phyloP scores from a whole-genome alignment of 2,329 filamentous ascomycete genomes.

The Ophiocordyceps robertsii region DNA sequence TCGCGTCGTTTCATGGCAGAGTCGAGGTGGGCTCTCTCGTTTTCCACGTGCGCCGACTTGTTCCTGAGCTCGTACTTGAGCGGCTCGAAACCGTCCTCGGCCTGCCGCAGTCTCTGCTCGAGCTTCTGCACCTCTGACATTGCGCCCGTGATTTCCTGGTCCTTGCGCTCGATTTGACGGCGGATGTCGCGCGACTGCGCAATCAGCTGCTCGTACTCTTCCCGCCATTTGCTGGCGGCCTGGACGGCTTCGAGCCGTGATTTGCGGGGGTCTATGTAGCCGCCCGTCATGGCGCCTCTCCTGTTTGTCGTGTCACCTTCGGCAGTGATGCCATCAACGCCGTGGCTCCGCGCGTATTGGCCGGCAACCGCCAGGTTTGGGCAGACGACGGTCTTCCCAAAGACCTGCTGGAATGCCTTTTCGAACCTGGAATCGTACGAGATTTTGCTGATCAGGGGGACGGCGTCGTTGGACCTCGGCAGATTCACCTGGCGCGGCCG shows the following conservation, averaged over 20 bases:
- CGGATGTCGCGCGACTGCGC: slow-evolving; percentile 52
- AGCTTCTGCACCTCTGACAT: slow-evolving; percentile 72
- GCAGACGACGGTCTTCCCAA: slow-evolving; percentile 89
- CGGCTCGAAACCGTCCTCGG: slow-evolving; percentile 72
- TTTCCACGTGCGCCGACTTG: slow-evolving; percentile 63
- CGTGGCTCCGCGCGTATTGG: slow-evolving; percentile 85
- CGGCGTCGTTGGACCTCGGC: slow-evolving; percentile 74
- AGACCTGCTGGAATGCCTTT: slow-evolving; percentile 84
- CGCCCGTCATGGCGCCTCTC: slow-evolving; percentile 87
- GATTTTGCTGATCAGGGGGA: slow-evolving; percentile 77
- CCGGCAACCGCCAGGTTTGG: slow-evolving; percentile 77
- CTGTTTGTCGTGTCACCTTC: slow-evolving; percentile 94
- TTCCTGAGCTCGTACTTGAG: slow-evolving; percentile 62
- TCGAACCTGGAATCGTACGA: slow-evolving; percentile 66
- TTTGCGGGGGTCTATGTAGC: slow-evolving; percentile 74
- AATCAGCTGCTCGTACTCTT: slow-evolving; percentile 56
- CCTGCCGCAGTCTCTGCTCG: slow-evolving; percentile 62
- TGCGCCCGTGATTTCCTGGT: slow-evolving; percentile 82
- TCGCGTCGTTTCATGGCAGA: slow-evolving; percentile 50
- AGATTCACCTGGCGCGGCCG: slow-evolving; percentile 59
- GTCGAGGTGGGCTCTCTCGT: slow-evolving; percentile 60
- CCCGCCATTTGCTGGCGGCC: slow-evolving; percentile 59
- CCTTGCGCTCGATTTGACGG: slow-evolving; percentile 59
- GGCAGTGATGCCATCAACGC: slow-evolving; percentile 82
- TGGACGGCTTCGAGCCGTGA: slow-evolving; percentile 81